Conservation (phyloP, 768 basidiomycete species). For the Macrolepiota albuminosa region DNA sequence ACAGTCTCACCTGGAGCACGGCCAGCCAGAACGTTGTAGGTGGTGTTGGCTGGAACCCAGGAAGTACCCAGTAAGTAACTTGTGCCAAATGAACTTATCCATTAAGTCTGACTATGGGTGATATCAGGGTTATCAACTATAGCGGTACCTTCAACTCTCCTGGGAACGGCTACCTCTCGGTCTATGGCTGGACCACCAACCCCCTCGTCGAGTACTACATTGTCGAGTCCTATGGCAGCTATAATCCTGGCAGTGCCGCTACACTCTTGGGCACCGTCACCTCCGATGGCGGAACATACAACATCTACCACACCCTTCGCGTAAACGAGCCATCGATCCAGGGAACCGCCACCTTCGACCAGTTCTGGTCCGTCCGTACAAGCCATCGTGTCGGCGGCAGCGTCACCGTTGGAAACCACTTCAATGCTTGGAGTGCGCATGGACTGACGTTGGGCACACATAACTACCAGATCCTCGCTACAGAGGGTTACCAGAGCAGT, state of each 20-base stretch:
- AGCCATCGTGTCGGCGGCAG: constrained; percentile 29
- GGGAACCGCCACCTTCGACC: constrained; percentile 40
- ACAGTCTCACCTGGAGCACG: constrained; percentile 27
- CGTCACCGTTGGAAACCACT: constrained; percentile 35
- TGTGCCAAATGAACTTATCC: not conserved
- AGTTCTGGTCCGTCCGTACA: constrained; percentile 42
- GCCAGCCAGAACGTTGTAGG: constrained; percentile 32
- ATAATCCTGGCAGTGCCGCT: constrained; percentile 31
- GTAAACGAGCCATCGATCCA: constrained; percentile 37
- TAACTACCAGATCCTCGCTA: constrained; percentile 44
- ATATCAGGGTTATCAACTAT: constrained; percentile 30
- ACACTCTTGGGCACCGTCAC: constrained; percentile 33
- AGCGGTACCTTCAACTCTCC: constrained; percentile 30
- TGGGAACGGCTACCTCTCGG: constrained; percentile 38
- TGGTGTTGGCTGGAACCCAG: constrained; percentile 36
- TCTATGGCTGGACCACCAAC: constrained; percentile 43
- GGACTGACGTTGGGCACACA: constrained; percentile 36
- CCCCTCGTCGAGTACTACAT: constrained; percentile 47
- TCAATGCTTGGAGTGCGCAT: constrained; percentile 34
- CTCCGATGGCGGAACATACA: constrained; percentile 38
- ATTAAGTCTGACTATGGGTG: not conserved
- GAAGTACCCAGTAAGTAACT: constrained; percentile 22
- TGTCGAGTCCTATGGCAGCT: constrained; percentile 34
- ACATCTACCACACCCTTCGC: constrained; percentile 33
- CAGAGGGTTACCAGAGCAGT: constrained; percentile 40